Conservation (phyloP, 345 rosid genomes). For the Melaleuca quinquenervia region DNA sequence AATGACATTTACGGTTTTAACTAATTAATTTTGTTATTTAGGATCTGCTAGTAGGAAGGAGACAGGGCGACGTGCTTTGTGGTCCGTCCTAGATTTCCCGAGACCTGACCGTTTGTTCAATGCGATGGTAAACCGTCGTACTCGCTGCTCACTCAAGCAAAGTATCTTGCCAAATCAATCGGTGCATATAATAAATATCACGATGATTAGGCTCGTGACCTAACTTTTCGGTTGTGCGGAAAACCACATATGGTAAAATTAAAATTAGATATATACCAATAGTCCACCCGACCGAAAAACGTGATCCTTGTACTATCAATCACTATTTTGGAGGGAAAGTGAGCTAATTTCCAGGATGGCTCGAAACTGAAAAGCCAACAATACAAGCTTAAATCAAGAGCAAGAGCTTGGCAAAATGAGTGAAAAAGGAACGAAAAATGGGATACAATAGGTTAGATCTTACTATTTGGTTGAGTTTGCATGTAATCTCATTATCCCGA, state of each 20-base stretch:
- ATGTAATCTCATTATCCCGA: rapidly evolving
- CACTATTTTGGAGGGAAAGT: rapidly evolving
- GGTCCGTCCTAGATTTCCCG: not conserved
- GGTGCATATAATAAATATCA: not conserved
- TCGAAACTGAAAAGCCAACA: not conserved
- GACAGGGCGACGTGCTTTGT: not conserved
- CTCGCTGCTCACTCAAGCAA: not conserved
- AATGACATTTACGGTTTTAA: not conserved
- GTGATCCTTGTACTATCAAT: no score
- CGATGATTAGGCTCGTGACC: not conserved
- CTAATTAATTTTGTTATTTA: not conserved
- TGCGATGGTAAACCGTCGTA: not conserved
- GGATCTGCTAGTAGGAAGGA: not conserved
- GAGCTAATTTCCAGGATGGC: not conserved
- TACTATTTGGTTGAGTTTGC: not conserved
- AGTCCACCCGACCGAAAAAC: no score
- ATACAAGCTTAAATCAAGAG: not conserved
- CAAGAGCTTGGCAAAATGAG: rapidly evolving
- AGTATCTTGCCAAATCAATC: not conserved
- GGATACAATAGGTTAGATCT: not conserved
- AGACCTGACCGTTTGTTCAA: not conserved
- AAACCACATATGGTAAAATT: not conserved
- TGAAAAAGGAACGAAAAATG: not conserved
- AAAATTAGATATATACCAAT: no score
- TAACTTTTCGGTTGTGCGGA: not conserved